phyloP scores from a whole-genome alignment of 805 yeast species.

The Starmerella sirachaensis region DNA sequence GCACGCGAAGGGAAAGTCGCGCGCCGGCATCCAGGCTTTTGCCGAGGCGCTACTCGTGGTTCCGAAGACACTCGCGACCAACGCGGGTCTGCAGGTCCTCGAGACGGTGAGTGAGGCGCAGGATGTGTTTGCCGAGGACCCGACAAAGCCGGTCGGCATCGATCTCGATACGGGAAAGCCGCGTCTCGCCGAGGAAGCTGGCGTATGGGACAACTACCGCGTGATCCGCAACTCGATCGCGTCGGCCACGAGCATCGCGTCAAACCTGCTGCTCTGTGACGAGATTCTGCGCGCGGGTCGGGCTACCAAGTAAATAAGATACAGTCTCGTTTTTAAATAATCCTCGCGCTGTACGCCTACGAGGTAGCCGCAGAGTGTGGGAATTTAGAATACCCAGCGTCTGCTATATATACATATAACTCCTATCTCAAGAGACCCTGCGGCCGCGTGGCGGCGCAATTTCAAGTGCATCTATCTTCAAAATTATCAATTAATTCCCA shows the following conservation, averaged over 20 bases:
- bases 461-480: too few species aligned
- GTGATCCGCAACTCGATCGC: slow-evolving; percentile 87
- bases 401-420: too few species aligned
- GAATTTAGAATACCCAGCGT: too few species aligned
- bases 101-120: slow-evolving; percentile 82
- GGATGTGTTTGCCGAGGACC: slow-evolving; percentile 57
- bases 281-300: slow-evolving; percentile 95
- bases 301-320: slow-evolving; percentile 41
- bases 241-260: slow-evolving; percentile 88
- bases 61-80: slow-evolving; percentile 84
- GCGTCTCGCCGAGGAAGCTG: slow-evolving; percentile 86
- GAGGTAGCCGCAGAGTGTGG: too few species aligned
- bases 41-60: slow-evolving; percentile 82
- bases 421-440: too few species aligned
- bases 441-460: too few species aligned
- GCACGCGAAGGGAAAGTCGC: slow-evolving; percentile 68
- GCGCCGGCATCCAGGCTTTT: slow-evolving; percentile 85
- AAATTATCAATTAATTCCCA: not conserved
- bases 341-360: too few species aligned
- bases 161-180: slow-evolving; percentile 89
- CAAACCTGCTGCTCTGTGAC: slow-evolving; percentile 85
- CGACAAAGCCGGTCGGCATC: slow-evolving; percentile 63
- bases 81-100: slow-evolving; percentile 87
- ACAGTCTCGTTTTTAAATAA: too few species aligned
- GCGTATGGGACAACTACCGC: slow-evolving; percentile 92